Percentiles rank a stretch among this genome's conserved stretches.
Conservation (phyloP, 2,329 filamentous ascomycete species). For the Sporothrix pallida region DNA sequence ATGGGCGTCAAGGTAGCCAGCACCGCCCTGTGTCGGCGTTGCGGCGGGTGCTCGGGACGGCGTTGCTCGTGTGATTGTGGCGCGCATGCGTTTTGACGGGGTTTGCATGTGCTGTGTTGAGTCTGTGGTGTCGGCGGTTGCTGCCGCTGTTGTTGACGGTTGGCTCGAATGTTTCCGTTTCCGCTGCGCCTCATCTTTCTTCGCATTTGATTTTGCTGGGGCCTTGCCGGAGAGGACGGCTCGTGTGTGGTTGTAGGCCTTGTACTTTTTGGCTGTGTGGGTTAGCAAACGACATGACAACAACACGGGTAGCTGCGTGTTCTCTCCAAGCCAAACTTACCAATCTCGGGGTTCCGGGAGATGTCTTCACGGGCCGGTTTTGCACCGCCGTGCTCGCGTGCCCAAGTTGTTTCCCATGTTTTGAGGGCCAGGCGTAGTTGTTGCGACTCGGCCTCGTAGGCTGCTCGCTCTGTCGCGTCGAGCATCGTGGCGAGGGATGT, state of each 20-base stretch:
- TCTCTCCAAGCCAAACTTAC: constrained; percentile 51
- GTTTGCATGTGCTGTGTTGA: constrained; percentile 49
- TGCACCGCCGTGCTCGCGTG: constrained; percentile 63
- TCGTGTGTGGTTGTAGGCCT: constrained; percentile 72
- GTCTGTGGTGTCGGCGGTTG: constrained; percentile 41
- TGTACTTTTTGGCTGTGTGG: constrained; percentile 71
- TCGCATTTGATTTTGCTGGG: constrained; percentile 43
- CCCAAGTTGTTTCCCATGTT: constrained; percentile 74
- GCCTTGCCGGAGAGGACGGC: constrained; percentile 58
- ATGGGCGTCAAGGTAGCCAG: constrained; percentile 41
- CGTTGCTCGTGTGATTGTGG: constrained; percentile 6
- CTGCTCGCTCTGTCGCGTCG: constrained; percentile 53
- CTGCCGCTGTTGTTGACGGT: constrained; percentile 35
- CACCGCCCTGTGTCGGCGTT: constrained; percentile 14
- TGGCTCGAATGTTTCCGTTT: constrained; percentile 49
- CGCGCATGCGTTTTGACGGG: constrained; percentile 46
- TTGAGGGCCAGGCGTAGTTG: constrained; percentile 73
- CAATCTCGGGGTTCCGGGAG: constrained; percentile 73
- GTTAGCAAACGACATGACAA: neutral
- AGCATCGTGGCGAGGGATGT: constrained; percentile 44
- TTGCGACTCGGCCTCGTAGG: constrained; percentile 58
- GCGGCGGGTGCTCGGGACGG: constrained; percentile 42
- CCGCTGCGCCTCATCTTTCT: constrained; percentile 40
- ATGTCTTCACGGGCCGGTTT: constrained; percentile 79
- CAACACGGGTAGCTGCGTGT: neutral